A percentile compares a stretch with the other conserved stretches of the same genome.
Conservation (phyloP, 371 early-diverging fungal genomes). For the Syncephalis plumigaleata region DNA sequence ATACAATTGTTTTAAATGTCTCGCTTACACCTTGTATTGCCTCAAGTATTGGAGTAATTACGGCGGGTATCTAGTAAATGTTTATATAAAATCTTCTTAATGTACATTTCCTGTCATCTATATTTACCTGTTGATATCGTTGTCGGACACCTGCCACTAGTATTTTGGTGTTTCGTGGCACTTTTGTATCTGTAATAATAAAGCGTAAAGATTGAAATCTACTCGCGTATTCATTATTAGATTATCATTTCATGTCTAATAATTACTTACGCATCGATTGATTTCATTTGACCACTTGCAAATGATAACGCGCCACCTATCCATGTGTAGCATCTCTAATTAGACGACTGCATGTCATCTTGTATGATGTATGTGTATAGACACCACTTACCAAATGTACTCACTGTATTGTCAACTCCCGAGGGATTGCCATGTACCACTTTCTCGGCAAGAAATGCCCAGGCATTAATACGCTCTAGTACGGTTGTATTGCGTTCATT, state of each 20-base stretch:
- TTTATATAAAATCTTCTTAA: background rate
- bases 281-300: background rate
- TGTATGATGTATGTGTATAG: background rate
- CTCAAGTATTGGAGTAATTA: slow-evolving; percentile 57
- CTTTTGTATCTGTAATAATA: slow-evolving; percentile 68
- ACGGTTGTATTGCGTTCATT: background rate
- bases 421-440: slow-evolving; percentile 92
- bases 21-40: slow-evolving; percentile 48
- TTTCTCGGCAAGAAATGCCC: slow-evolving; percentile 82
- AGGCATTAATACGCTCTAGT: slow-evolving; percentile 46
- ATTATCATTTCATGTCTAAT: background rate
- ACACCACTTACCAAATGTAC: slow-evolving; percentile 45
- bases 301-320: background rate
- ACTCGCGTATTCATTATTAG: background rate
- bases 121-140: slow-evolving; percentile 32
- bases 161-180: slow-evolving; percentile 72
- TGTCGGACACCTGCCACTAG: slow-evolving; percentile 68
- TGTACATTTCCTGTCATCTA: background rate
- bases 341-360: background rate
- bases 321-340: no score
- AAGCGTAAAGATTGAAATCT: slow-evolving; percentile 52
- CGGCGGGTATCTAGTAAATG: slow-evolving; percentile 24
- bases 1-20: slow-evolving; percentile 22
- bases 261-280: background rate
- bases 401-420: slow-evolving; percentile 85